Evolutionary conservation across 352 stramenopile species (phyloP), one percentile per base, ranked within the genome.

Genomic region (Globisporangium okanoganense): DNA sequence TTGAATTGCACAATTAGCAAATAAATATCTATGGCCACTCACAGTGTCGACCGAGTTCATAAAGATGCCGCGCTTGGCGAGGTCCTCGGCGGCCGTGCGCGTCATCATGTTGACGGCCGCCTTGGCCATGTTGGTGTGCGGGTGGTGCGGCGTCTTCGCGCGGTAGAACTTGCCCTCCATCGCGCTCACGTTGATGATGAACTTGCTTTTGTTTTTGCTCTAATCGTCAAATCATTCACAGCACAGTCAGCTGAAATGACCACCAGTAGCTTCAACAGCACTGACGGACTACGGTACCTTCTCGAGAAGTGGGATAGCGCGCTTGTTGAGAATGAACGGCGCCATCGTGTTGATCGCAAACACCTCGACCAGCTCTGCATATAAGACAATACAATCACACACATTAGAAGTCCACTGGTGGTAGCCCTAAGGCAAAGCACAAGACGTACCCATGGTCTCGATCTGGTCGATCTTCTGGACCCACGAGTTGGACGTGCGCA

Each of bases 91-190:
- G 18, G 81, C 96, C 3, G 94, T 98, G 8, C 90, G 75, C 0
- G 92, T 98, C 66, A 98, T 93, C 95, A 98, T 98, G 69, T 98
- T 98, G 43, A 96, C 84, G 1, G 94, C 94, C n/a, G 93, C 92
- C 69, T 98, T 98, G 45, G 95, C 95, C 90, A 98, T 98, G 75
- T 98, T 98, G 13, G 95, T 98, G 66, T 98, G 94, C 24, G 94
- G 92, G 64, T 98, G 94, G 65, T 97, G 95, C 5, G 87, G 74
- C 65, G 92, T 95, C 75, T 98, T 98, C 67, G 79, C 95, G 24
- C 95, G 73, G 69, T 98, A 97, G 63, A 98, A 98, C 69, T 98
- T 98, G 36, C 95, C 95, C 59, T 98, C 95, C 95, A 98, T 98
- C 16, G 95, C 95, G 27, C 86, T 97, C 16, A 98, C 95, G 56